Conservation (phyloP, 2,329 filamentous ascomycete genomes). For the Xylaria sp. region DNA sequence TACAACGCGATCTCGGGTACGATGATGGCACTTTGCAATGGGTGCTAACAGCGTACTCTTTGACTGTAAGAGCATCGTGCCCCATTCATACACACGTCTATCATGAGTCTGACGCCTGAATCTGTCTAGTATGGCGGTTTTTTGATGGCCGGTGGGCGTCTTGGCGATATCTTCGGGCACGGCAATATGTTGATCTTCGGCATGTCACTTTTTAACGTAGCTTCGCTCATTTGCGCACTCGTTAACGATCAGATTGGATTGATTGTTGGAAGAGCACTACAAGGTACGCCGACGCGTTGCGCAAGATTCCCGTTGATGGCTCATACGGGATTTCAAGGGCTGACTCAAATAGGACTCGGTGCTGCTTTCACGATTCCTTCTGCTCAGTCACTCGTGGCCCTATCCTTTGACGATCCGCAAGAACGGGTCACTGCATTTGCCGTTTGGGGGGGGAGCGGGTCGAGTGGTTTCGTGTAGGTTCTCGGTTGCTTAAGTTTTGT, state of each 20-base stretch:
- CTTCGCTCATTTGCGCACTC: conserved; percentile 8
- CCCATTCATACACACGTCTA: no score
- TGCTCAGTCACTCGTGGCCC: conserved; percentile 14
- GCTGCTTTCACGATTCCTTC: conserved; percentile 18
- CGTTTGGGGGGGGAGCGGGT: conserved; percentile 11
- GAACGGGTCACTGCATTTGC: conserved; percentile 13
- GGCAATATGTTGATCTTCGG: conserved; percentile 11
- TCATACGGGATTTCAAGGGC: not conserved
- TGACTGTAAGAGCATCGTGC: conserved; percentile 6
- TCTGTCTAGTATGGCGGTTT: conserved; percentile 7
- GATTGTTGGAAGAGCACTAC: conserved; percentile 17
- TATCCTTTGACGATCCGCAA: conserved; percentile 17
- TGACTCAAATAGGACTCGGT: not conserved
- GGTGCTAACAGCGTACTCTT: conserved; percentile 15
- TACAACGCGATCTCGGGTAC: conserved; percentile 1
- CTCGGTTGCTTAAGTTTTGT: not conserved
- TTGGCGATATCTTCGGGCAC: conserved; percentile 18
- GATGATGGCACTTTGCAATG: conserved; percentile 16
- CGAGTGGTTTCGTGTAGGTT: conserved; percentile 22
- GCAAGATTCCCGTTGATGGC: not conserved
- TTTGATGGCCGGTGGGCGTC: conserved; percentile 6
- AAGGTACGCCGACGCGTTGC: conserved; percentile 6
- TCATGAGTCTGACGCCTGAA: not conserved
- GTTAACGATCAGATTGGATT: not conserved
- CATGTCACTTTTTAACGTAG: conserved; percentile 11